A percentile compares a stretch with the other conserved stretches of the same genome.
Evolutionary conservation across 164 flowering plant species (phyloP).

Genomic region (Houttuynia cordata): DNA sequence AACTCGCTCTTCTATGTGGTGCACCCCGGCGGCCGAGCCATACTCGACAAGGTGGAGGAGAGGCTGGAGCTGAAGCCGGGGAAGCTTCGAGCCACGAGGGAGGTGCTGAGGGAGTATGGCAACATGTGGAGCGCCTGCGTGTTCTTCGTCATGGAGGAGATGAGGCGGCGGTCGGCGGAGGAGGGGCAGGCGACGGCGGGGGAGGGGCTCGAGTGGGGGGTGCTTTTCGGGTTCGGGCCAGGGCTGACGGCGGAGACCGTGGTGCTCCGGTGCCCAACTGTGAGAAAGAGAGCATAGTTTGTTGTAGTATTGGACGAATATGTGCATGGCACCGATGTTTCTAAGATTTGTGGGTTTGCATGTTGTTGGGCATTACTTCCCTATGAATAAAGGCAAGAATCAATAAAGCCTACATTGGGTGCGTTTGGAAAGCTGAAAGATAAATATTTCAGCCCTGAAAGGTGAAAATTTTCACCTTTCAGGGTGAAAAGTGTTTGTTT

Average conservation of each 20-base stretch:
- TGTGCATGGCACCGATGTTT: too few species aligned
- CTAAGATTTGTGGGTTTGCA: too few species aligned
- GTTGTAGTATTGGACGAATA: too few species aligned
- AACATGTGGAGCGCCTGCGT: constrained; percentile 1
- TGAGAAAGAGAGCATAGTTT: too few species aligned
- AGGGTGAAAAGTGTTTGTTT: too few species aligned
- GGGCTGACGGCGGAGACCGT: neutral
- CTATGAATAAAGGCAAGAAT: too few species aligned
- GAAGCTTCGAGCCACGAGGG: constrained; percentile 1
- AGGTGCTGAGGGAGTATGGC: constrained; percentile 3
- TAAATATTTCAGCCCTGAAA: too few species aligned
- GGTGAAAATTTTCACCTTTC: too few species aligned
- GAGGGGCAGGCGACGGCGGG: neutral
- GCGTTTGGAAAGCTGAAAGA: too few species aligned
- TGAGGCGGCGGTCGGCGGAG: neutral
- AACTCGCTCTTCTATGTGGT: constrained; percentile 6
- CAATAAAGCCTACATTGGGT: too few species aligned
- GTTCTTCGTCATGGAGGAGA: constrained; percentile 6
- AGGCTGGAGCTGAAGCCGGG: constrained; percentile 1
- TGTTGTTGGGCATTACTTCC: too few species aligned
- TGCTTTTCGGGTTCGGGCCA: neutral
- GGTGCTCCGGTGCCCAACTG: neutral
- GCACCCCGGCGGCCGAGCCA: constrained; percentile 5
- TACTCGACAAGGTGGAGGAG: constrained; percentile 4
- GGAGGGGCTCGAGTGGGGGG: constrained; percentile 3